phyloP scores from a whole-genome alignment of 2,329 filamentous ascomycete species.

The Parascedosporium putredinis region DNA sequence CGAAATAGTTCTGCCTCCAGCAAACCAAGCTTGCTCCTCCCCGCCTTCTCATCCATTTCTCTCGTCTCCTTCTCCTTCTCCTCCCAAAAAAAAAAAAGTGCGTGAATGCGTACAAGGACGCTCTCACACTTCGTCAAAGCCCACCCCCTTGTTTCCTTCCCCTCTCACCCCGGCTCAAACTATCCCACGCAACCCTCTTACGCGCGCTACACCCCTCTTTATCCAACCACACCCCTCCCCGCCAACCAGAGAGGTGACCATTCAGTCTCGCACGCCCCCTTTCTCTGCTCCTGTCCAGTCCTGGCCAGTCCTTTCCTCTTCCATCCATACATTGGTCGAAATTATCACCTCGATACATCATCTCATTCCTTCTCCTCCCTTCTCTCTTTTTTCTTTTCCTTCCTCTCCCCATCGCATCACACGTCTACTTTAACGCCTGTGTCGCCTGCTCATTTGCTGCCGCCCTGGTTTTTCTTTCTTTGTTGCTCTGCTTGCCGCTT shows the following conservation, averaged over 20 bases:
- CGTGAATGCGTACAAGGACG: neutral
- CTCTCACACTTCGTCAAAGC: no score
- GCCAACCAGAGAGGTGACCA: constrained; percentile 1
- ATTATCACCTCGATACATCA: constrained; percentile 6
- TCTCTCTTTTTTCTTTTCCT: neutral
- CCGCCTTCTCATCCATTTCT: neutral
- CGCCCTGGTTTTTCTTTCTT: no score
- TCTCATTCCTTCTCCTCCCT: neutral
- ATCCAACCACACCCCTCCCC: constrained; percentile 3
- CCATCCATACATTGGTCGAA: constrained; percentile 5
- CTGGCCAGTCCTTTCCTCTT: constrained; percentile 9
- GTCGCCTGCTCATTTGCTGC: neutral
- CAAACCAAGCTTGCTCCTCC: neutral
- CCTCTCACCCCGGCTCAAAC: constrained; percentile 3
- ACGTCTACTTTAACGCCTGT: neutral
- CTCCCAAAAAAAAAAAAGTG: neutral
- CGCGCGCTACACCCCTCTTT: constrained; percentile 6
- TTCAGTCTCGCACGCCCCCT: neutral
- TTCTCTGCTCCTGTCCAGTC: constrained; percentile 6
- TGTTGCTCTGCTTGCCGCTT: neutral
- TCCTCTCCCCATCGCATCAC: neutral
- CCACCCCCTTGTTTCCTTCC: neutral
- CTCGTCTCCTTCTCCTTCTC: constrained; percentile 6
- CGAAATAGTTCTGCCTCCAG: no score
- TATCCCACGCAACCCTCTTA: constrained; percentile 3